Evolutionary conservation across 495 filamentous ascomycete genomes (phyloP).

Genomic region (Talaromyces borbonicus): DNA sequence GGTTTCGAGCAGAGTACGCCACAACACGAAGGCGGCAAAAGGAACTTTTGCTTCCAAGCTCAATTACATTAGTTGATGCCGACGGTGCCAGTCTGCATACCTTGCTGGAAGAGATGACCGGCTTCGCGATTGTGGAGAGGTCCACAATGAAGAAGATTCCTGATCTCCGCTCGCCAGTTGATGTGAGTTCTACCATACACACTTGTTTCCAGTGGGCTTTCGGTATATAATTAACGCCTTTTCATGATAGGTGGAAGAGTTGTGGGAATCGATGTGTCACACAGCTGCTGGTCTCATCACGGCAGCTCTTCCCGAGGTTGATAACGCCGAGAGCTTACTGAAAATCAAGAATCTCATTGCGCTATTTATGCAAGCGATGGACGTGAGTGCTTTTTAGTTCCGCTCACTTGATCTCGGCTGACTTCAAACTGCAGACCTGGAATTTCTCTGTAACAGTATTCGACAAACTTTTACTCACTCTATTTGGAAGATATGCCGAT

Average conservation of each 20-base stretch:
- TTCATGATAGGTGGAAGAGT: conserved; percentile 65
- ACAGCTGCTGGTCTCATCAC: conserved; percentile 70
- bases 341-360: conserved; percentile 89
- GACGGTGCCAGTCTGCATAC: conserved; percentile 73
- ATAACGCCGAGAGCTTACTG: conserved; percentile 73
- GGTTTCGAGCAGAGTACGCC: conserved; percentile 82
- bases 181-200: conserved; percentile 46
- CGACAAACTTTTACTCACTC: conserved; percentile 67
- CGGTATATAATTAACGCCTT: background rate
- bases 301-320: conserved; percentile 62
- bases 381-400: conserved; percentile 47
- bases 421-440: no score
- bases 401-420: no score
- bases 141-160: conserved; percentile 82
- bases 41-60: conserved; percentile 69
- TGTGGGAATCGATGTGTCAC: conserved; percentile 98
- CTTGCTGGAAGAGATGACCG: conserved; percentile 83
- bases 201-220: background rate
- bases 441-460: conserved; percentile 73
- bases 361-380: conserved; percentile 96
- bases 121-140: conserved; percentile 93
- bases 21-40: conserved; percentile 84
- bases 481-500: conserved; percentile 90
- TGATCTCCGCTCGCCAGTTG: conserved; percentile 68
- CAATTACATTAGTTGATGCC: conserved; percentile 59